phyloP scores from a whole-genome alignment of 169 alveolate species.

The Cryptosporidium parvum region DNA sequence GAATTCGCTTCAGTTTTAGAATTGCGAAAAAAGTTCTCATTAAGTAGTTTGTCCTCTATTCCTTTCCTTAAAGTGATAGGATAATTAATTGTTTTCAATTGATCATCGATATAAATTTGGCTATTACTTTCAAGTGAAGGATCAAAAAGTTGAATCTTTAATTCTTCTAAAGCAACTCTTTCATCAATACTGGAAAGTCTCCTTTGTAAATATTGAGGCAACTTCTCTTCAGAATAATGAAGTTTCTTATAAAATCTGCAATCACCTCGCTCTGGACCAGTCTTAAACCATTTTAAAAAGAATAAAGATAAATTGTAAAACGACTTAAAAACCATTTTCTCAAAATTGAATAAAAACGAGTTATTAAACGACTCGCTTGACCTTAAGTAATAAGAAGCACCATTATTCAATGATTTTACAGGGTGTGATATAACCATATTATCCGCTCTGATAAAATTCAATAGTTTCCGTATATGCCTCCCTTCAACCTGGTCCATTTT shows the following conservation, averaged over 20 bases:
- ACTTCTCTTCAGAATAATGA: slow-evolving; percentile 30
- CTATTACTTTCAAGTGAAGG: slow-evolving; percentile 9
- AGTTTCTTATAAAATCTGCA: background rate
- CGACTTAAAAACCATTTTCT: background rate
- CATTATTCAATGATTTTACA: slow-evolving; percentile 21
- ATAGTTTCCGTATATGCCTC: slow-evolving; percentile 7
- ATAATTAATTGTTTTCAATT: background rate
- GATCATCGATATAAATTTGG: slow-evolving; percentile 17
- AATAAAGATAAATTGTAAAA: slow-evolving; percentile 3
- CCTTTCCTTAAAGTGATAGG: slow-evolving; percentile 20
- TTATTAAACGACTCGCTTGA: slow-evolving; percentile 20
- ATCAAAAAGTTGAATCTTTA: slow-evolving; percentile 44
- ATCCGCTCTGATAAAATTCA: slow-evolving; percentile 34
- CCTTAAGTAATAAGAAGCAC: slow-evolving; percentile 36
- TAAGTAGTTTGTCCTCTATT: background rate
- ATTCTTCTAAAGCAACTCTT: background rate
- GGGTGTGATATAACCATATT: slow-evolving; percentile 55
- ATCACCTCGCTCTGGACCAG: background rate
- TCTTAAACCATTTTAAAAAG: background rate
- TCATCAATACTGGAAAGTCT: slow-evolving; percentile 23
- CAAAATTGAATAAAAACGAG: background rate
- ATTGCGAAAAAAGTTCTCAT: background rate
- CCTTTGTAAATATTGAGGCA: slow-evolving; percentile 14
- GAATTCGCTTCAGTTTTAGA: background rate
- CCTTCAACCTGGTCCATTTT: slow-evolving; percentile 36